phyloP scores from a whole-genome alignment of 2,329 filamentous ascomycete species.

The Apiospora aurea region DNA sequence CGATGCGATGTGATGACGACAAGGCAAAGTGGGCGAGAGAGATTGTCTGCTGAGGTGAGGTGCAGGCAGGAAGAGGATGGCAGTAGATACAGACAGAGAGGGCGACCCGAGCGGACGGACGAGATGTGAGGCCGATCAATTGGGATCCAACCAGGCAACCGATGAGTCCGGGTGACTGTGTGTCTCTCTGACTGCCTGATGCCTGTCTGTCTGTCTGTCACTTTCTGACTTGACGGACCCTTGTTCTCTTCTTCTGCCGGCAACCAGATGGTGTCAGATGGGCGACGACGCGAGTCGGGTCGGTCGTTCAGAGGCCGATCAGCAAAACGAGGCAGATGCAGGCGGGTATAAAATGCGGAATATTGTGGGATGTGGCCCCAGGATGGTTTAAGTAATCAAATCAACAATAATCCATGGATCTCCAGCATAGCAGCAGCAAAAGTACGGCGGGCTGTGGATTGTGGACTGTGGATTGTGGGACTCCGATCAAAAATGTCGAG shows the following conservation, averaged over 20 bases:
- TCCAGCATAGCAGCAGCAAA: background rate
- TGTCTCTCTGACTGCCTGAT: background rate
- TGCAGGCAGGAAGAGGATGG: background rate
- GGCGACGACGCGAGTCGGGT: background rate
- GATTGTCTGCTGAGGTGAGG: background rate
- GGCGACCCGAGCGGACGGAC: constrained; percentile 11
- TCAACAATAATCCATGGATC: background rate
- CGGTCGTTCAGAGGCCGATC: background rate
- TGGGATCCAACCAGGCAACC: background rate
- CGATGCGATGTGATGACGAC: constrained; percentile 12
- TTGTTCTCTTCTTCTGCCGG: too few species aligned
- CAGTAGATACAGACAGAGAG: background rate
- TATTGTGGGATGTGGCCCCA: background rate
- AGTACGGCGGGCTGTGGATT: background rate
- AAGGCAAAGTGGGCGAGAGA: background rate
- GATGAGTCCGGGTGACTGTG: background rate
- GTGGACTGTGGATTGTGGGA: background rate
- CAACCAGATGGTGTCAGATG: background rate
- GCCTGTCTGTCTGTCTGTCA: background rate
- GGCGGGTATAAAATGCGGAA: background rate
- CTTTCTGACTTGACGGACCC: background rate
- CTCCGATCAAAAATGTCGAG: background rate
- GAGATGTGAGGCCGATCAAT: background rate
- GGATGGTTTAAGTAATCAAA: constrained; percentile 3
- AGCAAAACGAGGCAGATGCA: background rate